These are phyloP conservation scores for Remersonia thermophila DNA, from an alignment of 2,329 filamentous ascomycete genomes.

Conservation along the genomic window DNA sequence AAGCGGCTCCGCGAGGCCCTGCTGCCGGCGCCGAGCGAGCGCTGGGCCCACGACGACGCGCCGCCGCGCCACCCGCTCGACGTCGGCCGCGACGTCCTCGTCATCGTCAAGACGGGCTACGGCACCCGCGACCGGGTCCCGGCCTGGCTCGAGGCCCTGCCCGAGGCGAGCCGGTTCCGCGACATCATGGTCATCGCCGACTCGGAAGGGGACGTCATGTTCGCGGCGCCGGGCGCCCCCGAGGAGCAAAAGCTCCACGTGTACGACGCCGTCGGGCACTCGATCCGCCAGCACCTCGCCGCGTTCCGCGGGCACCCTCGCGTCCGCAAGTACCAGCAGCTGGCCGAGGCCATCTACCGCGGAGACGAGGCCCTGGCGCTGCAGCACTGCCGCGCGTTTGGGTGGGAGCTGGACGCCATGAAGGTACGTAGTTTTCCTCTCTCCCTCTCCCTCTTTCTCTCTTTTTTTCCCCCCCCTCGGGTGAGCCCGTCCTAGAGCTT, in stretches of 20 bases:
- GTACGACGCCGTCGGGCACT: constrained; percentile 28
- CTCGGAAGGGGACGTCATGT: constrained; percentile 24
- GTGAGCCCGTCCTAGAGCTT: too few relatives aligned
- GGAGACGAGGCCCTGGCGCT: constrained; percentile 27
- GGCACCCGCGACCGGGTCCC: constrained; percentile 38
- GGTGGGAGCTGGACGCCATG: constrained; percentile 39
- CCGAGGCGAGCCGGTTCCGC: constrained; percentile 26
- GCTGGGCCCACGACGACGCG: constrained; percentile 9
- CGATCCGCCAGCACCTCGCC: constrained; percentile 22
- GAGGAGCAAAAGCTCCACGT: constrained; percentile 23
- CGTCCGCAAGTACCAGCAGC: constrained; percentile 28
- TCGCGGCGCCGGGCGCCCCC: constrained; percentile 6
- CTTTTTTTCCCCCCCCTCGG: too few relatives aligned
- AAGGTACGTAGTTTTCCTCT: constrained; percentile 25
- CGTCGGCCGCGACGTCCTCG: constrained; percentile 33
- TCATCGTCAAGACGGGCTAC: constrained; percentile 45
- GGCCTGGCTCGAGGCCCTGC: constrained; percentile 34
- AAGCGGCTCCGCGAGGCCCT: constrained; percentile 7
- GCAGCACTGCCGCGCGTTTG: constrained; percentile 27
- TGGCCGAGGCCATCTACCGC: constrained; percentile 27
- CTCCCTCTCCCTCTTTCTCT: too few relatives aligned
- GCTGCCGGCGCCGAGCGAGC: constrained; percentile 18
- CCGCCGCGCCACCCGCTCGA: constrained; percentile 29
- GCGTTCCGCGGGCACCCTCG: constrained; percentile 2
- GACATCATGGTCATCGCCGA: constrained; percentile 39